Evolutionary conservation across 2,329 filamentous ascomycete species (phyloP), one percentile per base, ranked within the genome.

Genomic region (Colletotrichum falcatum): DNA sequence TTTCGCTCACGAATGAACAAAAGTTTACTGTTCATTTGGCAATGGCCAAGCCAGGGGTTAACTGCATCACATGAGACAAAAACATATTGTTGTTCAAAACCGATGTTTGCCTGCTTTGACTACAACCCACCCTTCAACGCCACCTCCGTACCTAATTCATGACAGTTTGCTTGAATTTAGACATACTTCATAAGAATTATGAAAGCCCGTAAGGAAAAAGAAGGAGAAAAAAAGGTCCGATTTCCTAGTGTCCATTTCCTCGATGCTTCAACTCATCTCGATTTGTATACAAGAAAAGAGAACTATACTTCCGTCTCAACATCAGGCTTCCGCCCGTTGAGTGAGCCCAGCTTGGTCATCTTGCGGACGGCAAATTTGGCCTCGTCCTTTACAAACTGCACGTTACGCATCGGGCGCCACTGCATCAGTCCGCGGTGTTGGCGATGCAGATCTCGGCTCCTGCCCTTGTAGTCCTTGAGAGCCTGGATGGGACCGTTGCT

Each of bases 391-490:
- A 91, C 95, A 79, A 98, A 98, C 74, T 91, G 90, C 28, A 90
- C 85, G 78, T 97, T 97, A 49, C 95, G 87, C 78, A 95, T 92
- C 0, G 95, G 95, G 77, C 91, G 93, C 94, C 95, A 98, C 80
- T 98, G 95, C 94, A 98, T 97, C 78, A 97, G 77, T 0, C 95
- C 95, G 14, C 95, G 87, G 75, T 98, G 94, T 82, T 95, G 94
- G 0, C 95, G 89, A 79, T 95, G 92, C 78, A 98, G 86, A 55
- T 92, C 90, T 73, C 92, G 89, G 77, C 91, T 94, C 72, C 90
- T 87, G 66, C 85, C 85, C 75, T 89, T 90, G 78, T 92, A 89
- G 28, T 91, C 87, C 78, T 90, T 90, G 77, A 87, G 85, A 74
- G 86, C 83, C 74, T 84, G 84, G 70, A 89, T 80, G 0, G 88